These are phyloP conservation scores for Ceratobasidium sp. DNA, from an alignment of 1,284 basidiomycete genomes.

Conservation along the genomic window DNA sequence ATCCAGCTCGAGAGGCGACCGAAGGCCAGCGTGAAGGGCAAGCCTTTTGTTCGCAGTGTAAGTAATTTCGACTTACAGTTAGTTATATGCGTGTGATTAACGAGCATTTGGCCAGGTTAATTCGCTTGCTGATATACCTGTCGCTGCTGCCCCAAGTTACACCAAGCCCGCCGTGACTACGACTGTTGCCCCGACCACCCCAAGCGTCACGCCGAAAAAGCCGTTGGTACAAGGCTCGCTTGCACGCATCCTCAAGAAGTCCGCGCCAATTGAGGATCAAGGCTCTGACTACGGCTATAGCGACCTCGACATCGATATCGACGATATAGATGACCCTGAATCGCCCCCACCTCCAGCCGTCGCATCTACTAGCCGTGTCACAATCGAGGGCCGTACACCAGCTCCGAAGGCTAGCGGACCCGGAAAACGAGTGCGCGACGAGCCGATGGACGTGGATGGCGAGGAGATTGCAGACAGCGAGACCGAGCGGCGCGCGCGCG, in stretches of 20 bases:
- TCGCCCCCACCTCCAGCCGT: neutral
- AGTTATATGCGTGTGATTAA: neutral
- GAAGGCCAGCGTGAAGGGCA: neutral
- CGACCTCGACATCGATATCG: constrained; percentile 10
- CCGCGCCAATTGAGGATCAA: neutral
- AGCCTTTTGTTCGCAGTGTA: neutral
- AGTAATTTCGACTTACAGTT: neutral
- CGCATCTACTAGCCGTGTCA: neutral
- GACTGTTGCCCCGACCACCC: neutral
- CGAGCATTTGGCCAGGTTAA: neutral
- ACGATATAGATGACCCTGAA: constrained; percentile 1
- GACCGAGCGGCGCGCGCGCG: neutral
- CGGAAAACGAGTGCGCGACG: constrained; percentile 13
- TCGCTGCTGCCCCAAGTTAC: too few relatives aligned
- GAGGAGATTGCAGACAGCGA: constrained; percentile 54
- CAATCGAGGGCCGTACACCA: neutral
- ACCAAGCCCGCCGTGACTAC: too few relatives aligned
- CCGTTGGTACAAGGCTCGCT: neutral
- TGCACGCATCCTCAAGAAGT: neutral
- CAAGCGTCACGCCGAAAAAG: too few relatives aligned
- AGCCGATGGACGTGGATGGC: constrained; percentile 53
- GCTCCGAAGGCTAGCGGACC: neutral
- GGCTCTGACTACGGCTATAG: constrained; percentile 9
- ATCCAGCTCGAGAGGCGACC: neutral
- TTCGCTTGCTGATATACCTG: too few relatives aligned